Evolutionary conservation across 2,329 filamentous ascomycete genomes (phyloP).

Genomic region (Claviceps africana): DNA sequence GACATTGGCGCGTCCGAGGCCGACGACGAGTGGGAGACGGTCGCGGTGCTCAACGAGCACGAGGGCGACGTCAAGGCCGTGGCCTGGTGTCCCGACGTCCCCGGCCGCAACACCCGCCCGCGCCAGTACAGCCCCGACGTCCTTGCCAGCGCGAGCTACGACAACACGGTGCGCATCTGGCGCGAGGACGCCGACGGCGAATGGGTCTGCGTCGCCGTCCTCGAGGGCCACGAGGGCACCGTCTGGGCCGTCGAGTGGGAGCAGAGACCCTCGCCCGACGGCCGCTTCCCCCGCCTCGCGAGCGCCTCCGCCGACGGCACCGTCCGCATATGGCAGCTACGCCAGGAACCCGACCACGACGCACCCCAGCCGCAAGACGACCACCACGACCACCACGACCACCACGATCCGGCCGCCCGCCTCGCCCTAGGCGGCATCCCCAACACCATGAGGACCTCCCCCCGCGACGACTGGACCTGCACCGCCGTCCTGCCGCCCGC

Average conservation of each 20-base stretch:
- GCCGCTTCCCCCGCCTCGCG: slow-evolving; percentile 47
- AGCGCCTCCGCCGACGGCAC: slow-evolving; percentile 78
- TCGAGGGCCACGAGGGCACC: slow-evolving; percentile 70
- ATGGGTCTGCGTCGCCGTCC: slow-evolving; percentile 76
- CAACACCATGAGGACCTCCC: slow-evolving; percentile 71
- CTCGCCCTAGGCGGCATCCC: slow-evolving; percentile 50
- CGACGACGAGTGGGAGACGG: slow-evolving; percentile 92
- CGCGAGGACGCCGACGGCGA: slow-evolving; percentile 77
- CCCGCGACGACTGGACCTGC: slow-evolving; percentile 74
- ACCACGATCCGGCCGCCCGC: slow-evolving; percentile 20
- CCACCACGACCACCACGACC: slow-evolving; percentile 13
- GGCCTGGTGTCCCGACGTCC: slow-evolving; percentile 68
- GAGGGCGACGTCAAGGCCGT: slow-evolving; percentile 92
- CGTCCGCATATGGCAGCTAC: slow-evolving; percentile 64
- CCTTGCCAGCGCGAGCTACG: slow-evolving; percentile 83
- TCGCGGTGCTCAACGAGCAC: slow-evolving; percentile 89
- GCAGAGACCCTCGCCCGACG: slow-evolving; percentile 23
- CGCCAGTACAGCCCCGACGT: slow-evolving; percentile 49
- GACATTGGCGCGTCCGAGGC: slow-evolving; percentile 60
- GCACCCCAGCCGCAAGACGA: slow-evolving; percentile 18
- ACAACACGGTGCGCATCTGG: slow-evolving; percentile 81
- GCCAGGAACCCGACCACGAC: slow-evolving; percentile 38
- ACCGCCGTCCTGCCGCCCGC: slow-evolving; percentile 58
- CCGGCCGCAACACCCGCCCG: slow-evolving; percentile 26
- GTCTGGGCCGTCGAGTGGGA: slow-evolving; percentile 82